Base-by-base conservation (phyloP, 306 rosid genomes). In the Pyrus betulifolia region DNA sequence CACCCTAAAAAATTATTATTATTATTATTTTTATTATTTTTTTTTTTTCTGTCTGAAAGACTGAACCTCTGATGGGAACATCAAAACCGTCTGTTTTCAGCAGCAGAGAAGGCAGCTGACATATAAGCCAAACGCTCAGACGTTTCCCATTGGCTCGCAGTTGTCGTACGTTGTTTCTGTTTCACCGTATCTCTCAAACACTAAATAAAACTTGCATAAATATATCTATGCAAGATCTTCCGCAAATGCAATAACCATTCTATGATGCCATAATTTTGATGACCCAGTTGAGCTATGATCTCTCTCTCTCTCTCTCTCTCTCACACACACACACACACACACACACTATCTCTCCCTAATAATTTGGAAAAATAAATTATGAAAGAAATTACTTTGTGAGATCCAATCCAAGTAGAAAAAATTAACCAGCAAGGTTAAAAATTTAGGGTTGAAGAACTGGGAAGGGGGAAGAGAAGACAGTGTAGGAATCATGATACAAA, bases 31-130 rank as follows among this genome's bases (percentile, higher is more conserved):
- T 31, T 31, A 0, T 31, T n/a, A n/a, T 31, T 4, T 31, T 31
- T 4, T 31, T 31, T 86, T 82, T 30, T 63, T 87, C 85, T 90
- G 79, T 67, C 54, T 4, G 8, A 49, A 1, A 49, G 70, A 75
- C 84, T 82, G 75, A 78, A 79, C 80, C 78, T 74, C 85, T 78
- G 77, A 77, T 78, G 78, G 71, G 88, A 69, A 75, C 83, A 84
- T 86, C 92, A 75, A 70, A 87, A 87, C 92, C 88, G 91, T 88
- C 91, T 88, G 73, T 74, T 87, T 84, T 84, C 19, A 7, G 62
- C 62, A 82, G 70, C 83, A 71, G 59, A 58, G 35, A 18, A 75
- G 69, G 80, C 81, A 84, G 35, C 35, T 33, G 80, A 52, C 84
- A 76, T 85, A 78, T 83, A 82, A 84, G 89, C 88, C 87, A 89